These are phyloP conservation scores for Talaromyces rugulosus DNA, from an alignment of 2,329 filamentous ascomycete species.

Conservation along the genomic window DNA sequence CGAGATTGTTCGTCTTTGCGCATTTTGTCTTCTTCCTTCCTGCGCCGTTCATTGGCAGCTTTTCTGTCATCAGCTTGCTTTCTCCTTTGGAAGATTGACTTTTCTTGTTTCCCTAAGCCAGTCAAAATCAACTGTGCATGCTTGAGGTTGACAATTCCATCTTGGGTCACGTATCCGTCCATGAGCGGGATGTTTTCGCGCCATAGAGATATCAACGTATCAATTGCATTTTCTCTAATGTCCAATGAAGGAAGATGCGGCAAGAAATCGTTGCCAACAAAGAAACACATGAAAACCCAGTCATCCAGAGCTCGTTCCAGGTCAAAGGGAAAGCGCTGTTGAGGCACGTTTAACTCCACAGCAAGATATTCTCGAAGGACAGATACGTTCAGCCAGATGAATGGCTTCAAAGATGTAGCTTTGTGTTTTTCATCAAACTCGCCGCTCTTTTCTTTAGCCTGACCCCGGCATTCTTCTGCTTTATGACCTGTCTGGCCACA, in stretches of 20 bases:
- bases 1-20: conserved; percentile 43
- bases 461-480: conserved; percentile 76
- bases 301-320: conserved; percentile 92
- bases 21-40: conserved; percentile 65
- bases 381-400: conserved; percentile 96
- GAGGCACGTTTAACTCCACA: conserved; percentile 78
- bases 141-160: conserved; percentile 83
- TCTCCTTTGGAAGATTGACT: conserved; percentile 84
- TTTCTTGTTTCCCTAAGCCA: conserved; percentile 87
- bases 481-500: conserved; percentile 93
- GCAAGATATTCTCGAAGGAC: conserved; percentile 89
- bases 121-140: conserved; percentile 83
- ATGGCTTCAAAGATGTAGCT: conserved; percentile 71
- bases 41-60: conserved; percentile 72
- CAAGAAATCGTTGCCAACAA: conserved; percentile 97
- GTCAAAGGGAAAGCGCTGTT: conserved; percentile 83
- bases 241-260: conserved; percentile 96
- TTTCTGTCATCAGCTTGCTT: conserved; percentile 81
- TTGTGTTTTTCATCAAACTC: conserved; percentile 80
- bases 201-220: conserved; percentile 96
- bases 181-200: conserved; percentile 84
- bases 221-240: conserved; percentile 95
- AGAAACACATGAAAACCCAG: conserved; percentile 99
- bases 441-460: conserved; percentile 70
- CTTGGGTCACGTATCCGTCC: conserved; percentile 94